Percentiles rank a stretch among this genome's conserved stretches.
These are phyloP conservation scores for Scenedesmus sp. DNA, from an alignment of 163 green algal species.

Conservation along the genomic window DNA sequence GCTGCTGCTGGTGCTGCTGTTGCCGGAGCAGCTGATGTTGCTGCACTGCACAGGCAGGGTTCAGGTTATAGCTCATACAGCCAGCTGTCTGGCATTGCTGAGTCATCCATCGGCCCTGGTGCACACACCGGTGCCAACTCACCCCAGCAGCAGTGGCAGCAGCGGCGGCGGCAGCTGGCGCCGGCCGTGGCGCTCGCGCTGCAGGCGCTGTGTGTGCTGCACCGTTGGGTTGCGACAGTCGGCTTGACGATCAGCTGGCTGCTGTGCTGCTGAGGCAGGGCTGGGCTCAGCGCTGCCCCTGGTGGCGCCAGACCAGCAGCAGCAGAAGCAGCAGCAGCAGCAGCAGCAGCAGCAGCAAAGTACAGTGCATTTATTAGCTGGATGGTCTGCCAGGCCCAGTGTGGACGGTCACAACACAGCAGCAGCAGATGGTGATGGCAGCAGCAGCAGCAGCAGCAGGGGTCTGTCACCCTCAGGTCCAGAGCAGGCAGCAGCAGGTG, in stretches of 20 bases:
- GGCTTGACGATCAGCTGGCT: slow-evolving; percentile 1
- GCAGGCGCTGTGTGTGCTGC: slow-evolving; percentile 39
- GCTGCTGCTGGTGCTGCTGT: neutral
- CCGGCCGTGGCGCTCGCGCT: neutral
- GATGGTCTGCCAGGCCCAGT: neutral
- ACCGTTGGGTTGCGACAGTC: slow-evolving; percentile 21
- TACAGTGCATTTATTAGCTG: neutral
- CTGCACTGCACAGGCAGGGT: neutral
- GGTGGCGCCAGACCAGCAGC: neutral
- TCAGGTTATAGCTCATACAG: neutral
- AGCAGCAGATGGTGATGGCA: neutral
- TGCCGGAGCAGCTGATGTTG: neutral
- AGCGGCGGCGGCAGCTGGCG: neutral
- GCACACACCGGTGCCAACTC: neutral
- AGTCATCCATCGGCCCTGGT: neutral
- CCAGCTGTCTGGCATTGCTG: neutral
- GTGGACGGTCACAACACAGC: neutral
- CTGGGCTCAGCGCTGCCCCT: neutral
- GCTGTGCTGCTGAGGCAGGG: slow-evolving; percentile 11
- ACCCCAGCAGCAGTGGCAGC: neutral
- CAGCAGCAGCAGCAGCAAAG: slow-evolving; percentile 28
- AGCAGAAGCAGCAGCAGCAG: too few relatives aligned
- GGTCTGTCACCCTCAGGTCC: neutral
- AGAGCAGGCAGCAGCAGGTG: neutral
- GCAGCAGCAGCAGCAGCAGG: neutral